These are phyloP conservation scores for Pseudonitzschia multiseries DNA, from an alignment of 108 stramenopile genomes.

Conservation along the genomic window DNA sequence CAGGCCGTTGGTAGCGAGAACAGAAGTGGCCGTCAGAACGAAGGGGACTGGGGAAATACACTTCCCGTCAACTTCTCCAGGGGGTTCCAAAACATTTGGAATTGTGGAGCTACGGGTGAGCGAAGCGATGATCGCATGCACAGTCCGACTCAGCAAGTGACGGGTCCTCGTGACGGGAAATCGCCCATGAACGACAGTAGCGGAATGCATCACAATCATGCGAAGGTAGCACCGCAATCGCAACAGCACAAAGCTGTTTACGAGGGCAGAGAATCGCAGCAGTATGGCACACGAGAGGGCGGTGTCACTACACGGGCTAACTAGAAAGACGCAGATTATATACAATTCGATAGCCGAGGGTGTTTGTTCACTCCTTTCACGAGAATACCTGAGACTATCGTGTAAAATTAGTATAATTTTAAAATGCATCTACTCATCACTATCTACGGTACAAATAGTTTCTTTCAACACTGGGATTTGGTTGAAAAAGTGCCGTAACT, in stretches of 20 bases:
- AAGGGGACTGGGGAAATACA: slow-evolving; percentile 71
- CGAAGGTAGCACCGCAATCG: not conserved
- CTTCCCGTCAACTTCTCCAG: slow-evolving; percentile 51
- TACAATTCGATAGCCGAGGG: not conserved
- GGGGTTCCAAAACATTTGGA: slow-evolving; percentile 76
- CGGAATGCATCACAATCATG: slow-evolving; percentile 2
- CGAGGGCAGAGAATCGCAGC: slow-evolving; percentile 34
- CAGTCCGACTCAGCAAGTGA: slow-evolving; percentile 48
- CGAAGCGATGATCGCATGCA: slow-evolving; percentile 47
- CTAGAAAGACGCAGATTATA: not conserved
- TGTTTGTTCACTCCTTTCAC: slow-evolving; percentile 8
- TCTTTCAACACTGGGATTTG: too few species aligned
- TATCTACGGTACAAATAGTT: too few species aligned
- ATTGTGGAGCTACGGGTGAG: slow-evolving; percentile 60
- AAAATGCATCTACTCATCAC: too few species aligned
- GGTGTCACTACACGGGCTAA: slow-evolving; percentile 30
- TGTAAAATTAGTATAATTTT: not conserved
- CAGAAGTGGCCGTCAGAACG: slow-evolving; percentile 15
- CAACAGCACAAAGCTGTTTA: slow-evolving; percentile 22
- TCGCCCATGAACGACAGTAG: slow-evolving; percentile 7
- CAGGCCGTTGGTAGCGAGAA: slow-evolving; percentile 7
- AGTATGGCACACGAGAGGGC: slow-evolving; percentile 23
- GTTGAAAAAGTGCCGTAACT: too few species aligned
- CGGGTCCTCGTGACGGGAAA: slow-evolving; percentile 14
- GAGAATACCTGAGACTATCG: not conserved